Evolutionary conservation across 768 basidiomycete species (phyloP).

Genomic region (Cystofilobasidium capitatum): DNA sequence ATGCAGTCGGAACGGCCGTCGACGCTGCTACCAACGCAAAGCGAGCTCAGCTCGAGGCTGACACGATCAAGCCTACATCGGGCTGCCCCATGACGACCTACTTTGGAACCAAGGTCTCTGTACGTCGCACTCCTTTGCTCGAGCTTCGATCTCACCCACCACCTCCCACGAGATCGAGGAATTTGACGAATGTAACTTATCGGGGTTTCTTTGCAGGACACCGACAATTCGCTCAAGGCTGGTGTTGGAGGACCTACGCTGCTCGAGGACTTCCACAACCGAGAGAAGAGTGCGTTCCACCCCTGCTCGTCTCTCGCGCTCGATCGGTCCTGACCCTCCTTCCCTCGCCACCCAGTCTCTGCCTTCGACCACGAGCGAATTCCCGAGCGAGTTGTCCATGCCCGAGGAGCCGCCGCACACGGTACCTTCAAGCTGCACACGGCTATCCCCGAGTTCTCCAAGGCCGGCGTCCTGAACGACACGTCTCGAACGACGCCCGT

Average conservation of each 20-base stretch:
- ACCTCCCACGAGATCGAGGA: too few relatives aligned
- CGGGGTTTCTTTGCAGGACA: conserved; percentile 30
- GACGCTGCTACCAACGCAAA: background rate
- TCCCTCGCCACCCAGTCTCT: conserved; percentile 13
- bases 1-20: background rate
- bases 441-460: conserved; percentile 59
- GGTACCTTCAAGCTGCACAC: conserved; percentile 46
- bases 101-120: conserved; percentile 37
- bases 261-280: conserved; percentile 48
- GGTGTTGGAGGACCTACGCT: conserved; percentile 55
- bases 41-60: background rate
- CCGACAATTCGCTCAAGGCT: conserved; percentile 37
- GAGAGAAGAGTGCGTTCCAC: conserved; percentile 36
- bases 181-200: too few relatives aligned
- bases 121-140: conserved; percentile 16
- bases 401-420: conserved; percentile 42
- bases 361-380: conserved; percentile 45
- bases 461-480: conserved; percentile 50
- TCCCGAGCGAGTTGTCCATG: conserved; percentile 58
- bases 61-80: background rate
- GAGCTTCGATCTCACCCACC: background rate
- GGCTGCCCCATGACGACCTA: conserved; percentile 33
- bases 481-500: conserved; percentile 60
- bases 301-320: conserved; percentile 11
- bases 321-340: background rate